phyloP scores from a whole-genome alignment of 2,329 filamentous ascomycete genomes.

The Xylariaceae sp. region DNA sequence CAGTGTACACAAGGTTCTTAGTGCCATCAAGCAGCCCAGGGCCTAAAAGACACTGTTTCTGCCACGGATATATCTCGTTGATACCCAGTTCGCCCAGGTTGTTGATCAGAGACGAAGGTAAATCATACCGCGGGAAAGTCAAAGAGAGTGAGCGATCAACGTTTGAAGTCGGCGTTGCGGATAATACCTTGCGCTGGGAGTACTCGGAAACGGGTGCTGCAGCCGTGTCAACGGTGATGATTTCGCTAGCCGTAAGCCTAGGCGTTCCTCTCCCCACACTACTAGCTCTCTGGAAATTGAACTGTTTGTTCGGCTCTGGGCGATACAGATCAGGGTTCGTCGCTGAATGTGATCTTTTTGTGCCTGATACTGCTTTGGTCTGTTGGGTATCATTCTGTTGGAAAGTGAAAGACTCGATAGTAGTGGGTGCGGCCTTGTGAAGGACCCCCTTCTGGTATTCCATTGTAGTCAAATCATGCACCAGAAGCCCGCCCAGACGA shows the following conservation, averaged over 20 bases:
- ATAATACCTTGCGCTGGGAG: slow-evolving; percentile 52
- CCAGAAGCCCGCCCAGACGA: not conserved
- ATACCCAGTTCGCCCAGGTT: slow-evolving; percentile 70
- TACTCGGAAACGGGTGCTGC: slow-evolving; percentile 45
- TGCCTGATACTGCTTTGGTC: slow-evolving; percentile 41
- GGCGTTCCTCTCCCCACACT: slow-evolving; percentile 18
- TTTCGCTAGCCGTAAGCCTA: slow-evolving; percentile 43
- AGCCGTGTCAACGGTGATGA: slow-evolving; percentile 36
- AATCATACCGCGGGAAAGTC: slow-evolving; percentile 59
- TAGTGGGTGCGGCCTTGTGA: slow-evolving; percentile 43
- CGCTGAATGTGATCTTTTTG: slow-evolving; percentile 42
- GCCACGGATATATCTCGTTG: slow-evolving; percentile 73
- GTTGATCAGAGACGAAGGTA: slow-evolving; percentile 57
- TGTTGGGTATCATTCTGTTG: slow-evolving; percentile 38
- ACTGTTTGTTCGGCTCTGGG: slow-evolving; percentile 25
- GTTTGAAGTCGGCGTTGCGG: slow-evolving; percentile 52
- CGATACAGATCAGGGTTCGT: slow-evolving; percentile 6
- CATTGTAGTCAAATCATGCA: slow-evolving; percentile 16
- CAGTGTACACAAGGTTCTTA: slow-evolving; percentile 74
- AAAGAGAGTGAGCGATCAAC: slow-evolving; percentile 58
- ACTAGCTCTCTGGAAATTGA: slow-evolving; percentile 24
- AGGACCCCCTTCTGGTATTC: slow-evolving; percentile 33
- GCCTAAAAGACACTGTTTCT: slow-evolving; percentile 69
- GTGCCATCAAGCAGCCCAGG: slow-evolving; percentile 63
- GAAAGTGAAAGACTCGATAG: slow-evolving; percentile 45